Evolutionary conservation across 208 protist genomes (phyloP), one percentile per base, ranked within the genome.

Genomic region (Leishmania aethiopica): DNA sequence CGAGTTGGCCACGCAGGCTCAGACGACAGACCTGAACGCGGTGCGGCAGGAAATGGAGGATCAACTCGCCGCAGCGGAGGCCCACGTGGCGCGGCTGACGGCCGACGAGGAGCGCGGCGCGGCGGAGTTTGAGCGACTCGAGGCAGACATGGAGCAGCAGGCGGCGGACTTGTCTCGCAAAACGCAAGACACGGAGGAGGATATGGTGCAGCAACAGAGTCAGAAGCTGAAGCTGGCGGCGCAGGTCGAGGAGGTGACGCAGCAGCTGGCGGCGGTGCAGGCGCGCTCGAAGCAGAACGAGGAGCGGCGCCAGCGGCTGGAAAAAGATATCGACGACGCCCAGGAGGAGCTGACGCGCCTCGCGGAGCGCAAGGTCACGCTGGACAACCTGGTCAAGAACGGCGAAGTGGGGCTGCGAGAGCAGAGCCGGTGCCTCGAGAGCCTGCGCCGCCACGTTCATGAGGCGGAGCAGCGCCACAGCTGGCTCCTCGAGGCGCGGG

Each of bases 261-360:
- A 79, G 67, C 79, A 83, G 64, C 78, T 98, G 37, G 69, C 64
- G 25, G 89, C 87, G 53, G 90, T 96, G 60, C 84, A 91, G 78
- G 74, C 85, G 74, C 88, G 87, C 10, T 82, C 75, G 53, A 51
- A 73, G 19, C 82, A 82, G 47, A 82, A 84, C 59, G 91, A 93
- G 76, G 85, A 89, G 81, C 86, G 92, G 51, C 89, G 90, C 13
- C 79, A 89, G 81, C 67, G 72, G 19, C 81, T 98, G 51, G 93
- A 98, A 70, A 89, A 84, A 42, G 92, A 98, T 60, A 91, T 96
- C 47, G 92, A 93, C 37, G 92, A 95, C n/a, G 80, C 91, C 13
- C 90, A 96, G 79, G 86, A 95, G 77, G 93, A 95, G 77, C 86
- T 96, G 57, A 89, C 85, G 37, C 86, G 87, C 19, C 83, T 96